Percentiles rank a stretch among this genome's conserved stretches.
Conservation (phyloP, 2,329 filamentous ascomycete genomes). For the Pseudogymnoascus sp. region DNA sequence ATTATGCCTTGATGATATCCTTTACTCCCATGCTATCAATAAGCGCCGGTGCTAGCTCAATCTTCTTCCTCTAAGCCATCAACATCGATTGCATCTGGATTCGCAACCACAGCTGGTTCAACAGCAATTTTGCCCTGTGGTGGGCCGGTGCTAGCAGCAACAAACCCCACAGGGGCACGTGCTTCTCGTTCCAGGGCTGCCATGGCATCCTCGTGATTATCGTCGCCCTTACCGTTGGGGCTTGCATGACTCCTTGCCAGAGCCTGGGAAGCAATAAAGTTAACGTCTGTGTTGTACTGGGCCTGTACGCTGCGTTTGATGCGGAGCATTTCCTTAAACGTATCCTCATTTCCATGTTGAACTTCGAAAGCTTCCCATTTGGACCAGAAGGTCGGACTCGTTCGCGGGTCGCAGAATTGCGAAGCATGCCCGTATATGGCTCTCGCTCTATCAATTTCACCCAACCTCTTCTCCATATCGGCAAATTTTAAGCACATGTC, state of each 20-base stretch:
- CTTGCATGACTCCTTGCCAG: conserved; percentile 71
- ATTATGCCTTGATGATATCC: background rate
- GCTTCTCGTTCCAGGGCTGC: conserved; percentile 80
- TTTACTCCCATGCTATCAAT: background rate
- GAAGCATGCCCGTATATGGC: conserved; percentile 96
- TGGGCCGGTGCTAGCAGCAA: conserved; percentile 68
- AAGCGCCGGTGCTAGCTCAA: background rate
- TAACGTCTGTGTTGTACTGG: conserved; percentile 98
- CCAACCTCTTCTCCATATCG: conserved; percentile 86
- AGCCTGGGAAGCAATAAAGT: conserved; percentile 94
- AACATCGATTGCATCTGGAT: conserved; percentile 81
- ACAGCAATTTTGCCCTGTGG: conserved; percentile 47
- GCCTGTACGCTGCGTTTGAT: conserved; percentile 97
- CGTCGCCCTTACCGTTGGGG: conserved; percentile 37
- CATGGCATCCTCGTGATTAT: conserved; percentile 67
- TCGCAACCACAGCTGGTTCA: conserved; percentile 44
- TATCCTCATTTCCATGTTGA: conserved; percentile 97
- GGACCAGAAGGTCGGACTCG: conserved; percentile 83
- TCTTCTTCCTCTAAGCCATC: conserved; percentile 56
- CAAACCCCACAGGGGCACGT: conserved; percentile 83
- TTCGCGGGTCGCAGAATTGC: conserved; percentile 94
- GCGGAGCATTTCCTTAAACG: conserved; percentile 97
- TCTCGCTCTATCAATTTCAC: conserved; percentile 88
- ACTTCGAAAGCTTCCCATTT: conserved; percentile 98
- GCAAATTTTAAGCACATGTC: conserved; percentile 99